Evolutionary conservation across 1,139 yeast species (phyloP).

Genomic region (Taphrina flavorubra): DNA sequence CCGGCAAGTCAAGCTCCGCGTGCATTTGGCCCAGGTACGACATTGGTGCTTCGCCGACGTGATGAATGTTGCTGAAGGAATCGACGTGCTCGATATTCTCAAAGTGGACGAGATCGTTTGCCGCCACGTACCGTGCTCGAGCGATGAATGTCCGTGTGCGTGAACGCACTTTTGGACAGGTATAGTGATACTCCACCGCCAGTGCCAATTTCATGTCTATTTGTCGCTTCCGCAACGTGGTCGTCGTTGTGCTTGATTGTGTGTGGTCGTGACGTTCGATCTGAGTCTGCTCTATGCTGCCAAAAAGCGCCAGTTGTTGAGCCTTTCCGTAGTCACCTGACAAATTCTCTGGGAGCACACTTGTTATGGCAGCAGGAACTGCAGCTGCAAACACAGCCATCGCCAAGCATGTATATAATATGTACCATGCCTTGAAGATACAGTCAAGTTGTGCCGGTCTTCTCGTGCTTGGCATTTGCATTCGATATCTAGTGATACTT

Average conservation of each 20-base stretch:
- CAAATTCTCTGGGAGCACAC: too few relatives aligned
- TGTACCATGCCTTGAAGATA: too few relatives aligned
- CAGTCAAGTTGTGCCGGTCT: too few relatives aligned
- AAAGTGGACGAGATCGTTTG: neutral
- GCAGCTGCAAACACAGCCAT: too few relatives aligned
- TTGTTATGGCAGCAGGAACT: too few relatives aligned
- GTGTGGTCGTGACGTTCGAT: too few relatives aligned
- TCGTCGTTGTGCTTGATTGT: neutral
- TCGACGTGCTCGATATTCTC: neutral
- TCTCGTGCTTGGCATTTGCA: too few relatives aligned
- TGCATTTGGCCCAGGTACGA: neutral
- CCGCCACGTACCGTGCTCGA: neutral
- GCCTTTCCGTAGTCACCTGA: too few relatives aligned
- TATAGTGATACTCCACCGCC: neutral
- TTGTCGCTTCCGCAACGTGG: neutral
- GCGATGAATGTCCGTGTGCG: neutral
- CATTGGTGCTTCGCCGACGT: neutral
- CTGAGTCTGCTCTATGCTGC: too few relatives aligned
- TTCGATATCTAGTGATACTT: too few relatives aligned
- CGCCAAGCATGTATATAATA: too few relatives aligned
- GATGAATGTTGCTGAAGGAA: neutral
- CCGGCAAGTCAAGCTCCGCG: neutral
- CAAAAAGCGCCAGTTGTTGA: too few relatives aligned
- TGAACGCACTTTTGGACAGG: neutral
- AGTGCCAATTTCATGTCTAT: neutral